Base-by-base conservation (phyloP, 1,139 yeast genomes). In the Protomyces arabidopsidicola region DNA sequence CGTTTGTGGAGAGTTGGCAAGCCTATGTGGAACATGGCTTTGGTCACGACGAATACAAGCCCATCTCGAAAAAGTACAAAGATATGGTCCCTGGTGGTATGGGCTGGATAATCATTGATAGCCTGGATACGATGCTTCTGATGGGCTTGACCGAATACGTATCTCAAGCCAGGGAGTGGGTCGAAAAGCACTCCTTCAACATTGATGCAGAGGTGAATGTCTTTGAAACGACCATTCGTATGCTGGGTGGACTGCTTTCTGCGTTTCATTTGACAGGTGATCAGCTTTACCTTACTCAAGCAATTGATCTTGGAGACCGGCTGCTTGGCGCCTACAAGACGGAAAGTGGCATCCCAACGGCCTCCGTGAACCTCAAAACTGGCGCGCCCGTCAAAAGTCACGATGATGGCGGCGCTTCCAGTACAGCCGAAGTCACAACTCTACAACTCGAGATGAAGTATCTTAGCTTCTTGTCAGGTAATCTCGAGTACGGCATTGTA, bases 101-200 rank as follows among this genome's bases (percentile, higher is more conserved):
- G 69, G 98, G 98, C 1, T 91, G 97, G 97, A 88, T 91, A 74
- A 86, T 91, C 70, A 95, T 91, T 6, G 98, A 91, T 74, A 81
- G 95, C 1, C 75, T 93, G 64, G 98, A 93, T 72, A 88, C 97
- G 0, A 76, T 91, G 78, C 80, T 84, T 77, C 70, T 91, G 36
- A 90, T 91, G 97, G 90, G 83, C 39, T 82, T 90, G 60, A 77
- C 81, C 9, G 84, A 83, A 22, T 90, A 88, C 70, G 79, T 88
- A 51, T 75, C 75, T 36, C 79, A 82, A 53, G 95, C 96, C 8
- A 81, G 83, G 66, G 73, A 81, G 2, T 93, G 97, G 97, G 87
- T 91, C 62, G 77, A 84, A 59, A 84, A 80, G 54, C 74, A 86
- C 59, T 73, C 75, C 48, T 86, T 84, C 69, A 82, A 84, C 70